Percentiles rank a stretch among this genome's conserved stretches.
phyloP scores from a whole-genome alignment of 2,329 filamentous ascomycete species.

The Verticillium zaregamsianum region DNA sequence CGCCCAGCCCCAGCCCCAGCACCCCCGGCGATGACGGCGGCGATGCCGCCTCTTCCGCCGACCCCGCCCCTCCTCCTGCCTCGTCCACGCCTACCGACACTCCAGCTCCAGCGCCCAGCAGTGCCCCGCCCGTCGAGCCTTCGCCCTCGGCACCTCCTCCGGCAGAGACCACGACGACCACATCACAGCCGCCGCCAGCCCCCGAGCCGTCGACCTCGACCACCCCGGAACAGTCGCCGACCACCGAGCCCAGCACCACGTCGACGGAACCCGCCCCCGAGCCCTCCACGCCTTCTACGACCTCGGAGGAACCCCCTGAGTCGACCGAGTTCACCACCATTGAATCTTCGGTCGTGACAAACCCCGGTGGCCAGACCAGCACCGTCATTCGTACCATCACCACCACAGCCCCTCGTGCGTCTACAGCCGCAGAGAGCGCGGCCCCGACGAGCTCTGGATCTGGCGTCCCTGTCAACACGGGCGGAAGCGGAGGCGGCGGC shows the following conservation, averaged over 20 bases:
- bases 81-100: constrained; percentile 2
- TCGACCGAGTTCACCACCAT: not conserved
- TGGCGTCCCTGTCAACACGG: constrained; percentile 19
- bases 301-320: not conserved
- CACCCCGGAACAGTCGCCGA: constrained; percentile 8
- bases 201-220: constrained; percentile 12
- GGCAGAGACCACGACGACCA: constrained; percentile 7
- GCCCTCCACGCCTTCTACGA: not conserved
- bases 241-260: constrained; percentile 7
- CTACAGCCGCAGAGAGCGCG: constrained; percentile 10
- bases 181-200: constrained; percentile 10
- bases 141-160: constrained; percentile 12
- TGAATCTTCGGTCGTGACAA: not conserved
- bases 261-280: constrained; percentile 6
- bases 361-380: constrained; percentile 13
- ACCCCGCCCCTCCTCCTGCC: constrained; percentile 1
- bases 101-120: constrained; percentile 4
- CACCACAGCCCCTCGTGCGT: constrained; percentile 6
- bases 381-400: constrained; percentile 19
- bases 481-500: constrained; percentile 31
- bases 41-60: constrained; percentile 2
- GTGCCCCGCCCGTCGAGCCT: constrained; percentile 8
- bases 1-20: not conserved
- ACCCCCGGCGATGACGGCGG: not conserved
- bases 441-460: constrained; percentile 23